Base-by-base conservation (phyloP, 768 basidiomycete species). In the Pholiota microspora region DNA sequence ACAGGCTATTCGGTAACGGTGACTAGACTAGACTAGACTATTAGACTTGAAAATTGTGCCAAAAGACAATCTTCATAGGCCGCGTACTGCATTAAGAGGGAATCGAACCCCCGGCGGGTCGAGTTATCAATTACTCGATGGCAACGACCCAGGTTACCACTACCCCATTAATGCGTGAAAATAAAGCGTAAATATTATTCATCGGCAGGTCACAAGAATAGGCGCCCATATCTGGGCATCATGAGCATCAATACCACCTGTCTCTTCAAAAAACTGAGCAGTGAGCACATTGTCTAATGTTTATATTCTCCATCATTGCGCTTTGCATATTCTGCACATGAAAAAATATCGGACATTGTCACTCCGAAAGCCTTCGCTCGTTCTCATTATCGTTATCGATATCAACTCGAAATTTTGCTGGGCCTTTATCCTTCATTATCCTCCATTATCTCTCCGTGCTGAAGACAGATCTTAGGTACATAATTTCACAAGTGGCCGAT, bases 91-190 rank as follows among this genome's bases (percentile, higher is more conserved):
- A 40, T 40, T 40, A 40, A 40, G 38, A 40, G 38, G 38, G 38
- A 40, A 40, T 40, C 38, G 38, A 40, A 40, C 38, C 38, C 38
- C 38, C 38, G 38, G 38, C 28, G 46, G 28, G 46, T 47, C 27
- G 46, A 47, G 46, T 9, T 47, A 16, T 47, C 4, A 18, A 9
- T 23, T 6, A 18, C 38, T 21, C 16, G 59, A 65, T 80, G 79
- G 78, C 79, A 81, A 81, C 78, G 77, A 81, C 79, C 80, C 78
- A 80, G 79, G 79, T 81, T 79, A 81, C 77, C 79, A 80, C 79
- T 80, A 81, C 80, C 77, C 79, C 77, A 81, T 78, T 80, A 75
- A 80, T 80, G 78, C 75, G 18, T 23, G 12, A 21, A 18, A 3
- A 1, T 8, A n/a, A n/a, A n/a, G n/a, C n/a, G n/a, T n/a, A n/a